Conservation (phyloP, 148 eudicot species). For the Cornus florida region DNA sequence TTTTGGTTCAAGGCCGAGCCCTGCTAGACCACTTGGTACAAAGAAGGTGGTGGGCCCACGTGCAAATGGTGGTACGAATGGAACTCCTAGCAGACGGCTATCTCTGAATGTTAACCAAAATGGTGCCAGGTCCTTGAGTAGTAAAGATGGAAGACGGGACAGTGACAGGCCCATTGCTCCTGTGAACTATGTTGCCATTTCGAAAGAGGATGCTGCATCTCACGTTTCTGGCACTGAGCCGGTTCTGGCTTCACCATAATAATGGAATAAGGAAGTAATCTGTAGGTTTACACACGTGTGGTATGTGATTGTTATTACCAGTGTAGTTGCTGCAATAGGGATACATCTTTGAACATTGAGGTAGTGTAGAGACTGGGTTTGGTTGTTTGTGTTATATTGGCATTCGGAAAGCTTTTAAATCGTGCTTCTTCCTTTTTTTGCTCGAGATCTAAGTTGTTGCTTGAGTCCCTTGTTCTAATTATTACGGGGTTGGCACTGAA, state of each 20-base stretch:
- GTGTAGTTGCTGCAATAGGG: constrained; percentile 11
- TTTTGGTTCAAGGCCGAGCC: constrained; percentile 86
- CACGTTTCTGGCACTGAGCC: constrained; percentile 71
- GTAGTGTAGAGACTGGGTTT: constrained; percentile 19
- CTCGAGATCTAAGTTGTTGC: neutral
- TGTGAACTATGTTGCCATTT: constrained; percentile 66
- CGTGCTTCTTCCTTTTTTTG: neutral
- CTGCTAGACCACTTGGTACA: constrained; percentile 59
- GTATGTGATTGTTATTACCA: constrained; percentile 2
- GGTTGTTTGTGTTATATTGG: constrained; percentile 11
- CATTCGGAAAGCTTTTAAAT: neutral
- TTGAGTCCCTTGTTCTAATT: neutral
- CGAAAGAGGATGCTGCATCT: constrained; percentile 81
- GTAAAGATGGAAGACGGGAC: constrained; percentile 62
- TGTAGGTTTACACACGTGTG: constrained; percentile 4
- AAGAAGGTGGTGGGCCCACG: constrained; percentile 85
- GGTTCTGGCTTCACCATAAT: constrained; percentile 67
- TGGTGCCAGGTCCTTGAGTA: constrained; percentile 63
- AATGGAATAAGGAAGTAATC: neutral
- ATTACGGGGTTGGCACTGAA: no score
- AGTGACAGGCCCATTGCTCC: constrained; percentile 66
- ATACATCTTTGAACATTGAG: constrained; percentile 13
- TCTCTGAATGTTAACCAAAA: constrained; percentile 61
- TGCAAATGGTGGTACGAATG: constrained; percentile 73
- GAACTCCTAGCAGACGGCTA: constrained; percentile 64